Evolutionary conservation across 1,139 yeast species (phyloP), one percentile per base, ranked within the genome.

Genomic region (Hyphopichia fennica): DNA sequence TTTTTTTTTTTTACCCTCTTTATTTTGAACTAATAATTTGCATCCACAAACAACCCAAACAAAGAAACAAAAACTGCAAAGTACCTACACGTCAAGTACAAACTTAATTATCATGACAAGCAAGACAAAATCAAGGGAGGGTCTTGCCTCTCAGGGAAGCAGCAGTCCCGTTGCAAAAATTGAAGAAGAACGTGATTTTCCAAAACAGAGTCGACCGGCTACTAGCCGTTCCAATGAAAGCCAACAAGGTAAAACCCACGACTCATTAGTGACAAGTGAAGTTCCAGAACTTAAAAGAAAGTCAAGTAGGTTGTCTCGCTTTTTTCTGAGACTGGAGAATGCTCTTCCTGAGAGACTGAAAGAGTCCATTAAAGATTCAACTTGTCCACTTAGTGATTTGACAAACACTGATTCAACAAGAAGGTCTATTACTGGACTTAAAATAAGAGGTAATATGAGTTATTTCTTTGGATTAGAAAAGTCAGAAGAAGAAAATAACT

Each of bases 361-460:
- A 4, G 19, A 34, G 11, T 5, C 4, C 6, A 19, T 9, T n/a
- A 10, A n/a, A n/a, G 17, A 8, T 6, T 5, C 3, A 20, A 7
- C 17, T 4, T 14, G 14, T 15, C 19, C 29, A 16, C 27, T n/a
- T 3, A 25, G 23, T 14, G 23, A 35, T 9, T 2, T 28, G 3
- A 35, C 25, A 7, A 35, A 25, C 16, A 28, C 16, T 13, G 20
- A 7, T 5, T 20, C 9, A 20, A 9, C 31, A n/a, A 28, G 31
- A 28, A 28, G 14, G 10, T 28, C 37, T 15, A 9, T 36, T 16
- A 37, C 34, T 19, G 16, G 28, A 13, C 49, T 56, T 23, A 55
- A 41, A 41, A 49, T 58, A 14, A 50, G 62, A 42, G 61, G 56
- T n/a, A 57, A 46, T 36, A 14, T 57, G 14, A 45, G 34, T 25